Evolutionary conservation across 2,329 filamentous ascomycete genomes (phyloP), one percentile per base, ranked within the genome.

Genomic region (Pestalotiopsis sp.): DNA sequence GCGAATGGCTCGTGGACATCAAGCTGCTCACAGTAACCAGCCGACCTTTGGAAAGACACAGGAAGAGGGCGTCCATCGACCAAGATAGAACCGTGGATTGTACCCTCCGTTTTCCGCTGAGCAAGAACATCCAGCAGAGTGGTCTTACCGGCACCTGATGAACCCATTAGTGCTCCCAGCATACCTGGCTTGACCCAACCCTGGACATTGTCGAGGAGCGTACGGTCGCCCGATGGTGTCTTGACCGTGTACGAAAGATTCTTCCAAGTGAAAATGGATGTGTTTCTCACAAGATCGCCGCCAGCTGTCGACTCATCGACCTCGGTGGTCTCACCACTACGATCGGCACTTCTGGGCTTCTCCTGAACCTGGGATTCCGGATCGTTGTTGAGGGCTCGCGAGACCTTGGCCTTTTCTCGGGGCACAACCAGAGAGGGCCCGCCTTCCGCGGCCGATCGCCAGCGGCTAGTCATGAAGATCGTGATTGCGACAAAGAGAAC

Each of bases 171-270:
- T 4, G 92, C 93, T 2, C 91, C 93, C 23, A 94, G 80, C 71
- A 90, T 94, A 60, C 93, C 93, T 1, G 93, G 92, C 78, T 93
- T 93, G 67, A 95, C 92, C 89, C 92, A 97, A 2, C 93, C 94
- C 72, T 94, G 89, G 1, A 97, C 92, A 68, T 95, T 87, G 71
- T 96, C 90, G 7, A 97, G 83, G 69, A 97, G 89, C 13, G 87
- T 83, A 9, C 91, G 89, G 86, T 93, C 83, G 3, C 87, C 88
- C 0, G 80, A 78, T 0, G 86, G 83, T 0, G 87, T 90, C 72
- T 89, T 86, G 69, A 94, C 91, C 0, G 88, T 92, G 75, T 93
- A 94, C 1, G 83, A 86, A 0, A 94, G 85, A 69, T 93, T 86
- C 75, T 91, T 91, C 91, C 92, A 94, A 1, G 92, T 94, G 73